Percentiles rank a stretch among this genome's conserved stretches.
These are phyloP conservation scores for Phylloporus sp. DNA, from an alignment of 1,284 basidiomycete species.

Conservation along the genomic window DNA sequence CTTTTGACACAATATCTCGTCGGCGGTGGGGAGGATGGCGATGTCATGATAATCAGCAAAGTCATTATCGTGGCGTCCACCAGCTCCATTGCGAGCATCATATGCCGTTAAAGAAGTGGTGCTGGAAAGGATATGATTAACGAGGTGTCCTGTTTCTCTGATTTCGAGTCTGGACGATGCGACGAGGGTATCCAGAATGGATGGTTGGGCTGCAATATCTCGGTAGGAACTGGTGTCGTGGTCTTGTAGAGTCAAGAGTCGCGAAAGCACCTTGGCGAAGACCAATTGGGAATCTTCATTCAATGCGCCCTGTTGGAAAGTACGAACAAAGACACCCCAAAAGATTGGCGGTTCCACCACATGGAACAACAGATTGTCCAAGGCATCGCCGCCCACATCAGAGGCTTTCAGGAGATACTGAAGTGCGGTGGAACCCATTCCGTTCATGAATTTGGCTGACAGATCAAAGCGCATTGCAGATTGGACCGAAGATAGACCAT, in stretches of 20 bases:
- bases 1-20: constrained; percentile 57
- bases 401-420: constrained; percentile 51
- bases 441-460: constrained; percentile 55
- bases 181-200: constrained; percentile 20
- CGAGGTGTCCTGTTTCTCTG: constrained; percentile 48
- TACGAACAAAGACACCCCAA: constrained; percentile 50
- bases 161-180: constrained; percentile 45
- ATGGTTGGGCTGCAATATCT: constrained; percentile 29
- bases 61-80: constrained; percentile 74
- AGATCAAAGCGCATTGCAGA: constrained; percentile 24
- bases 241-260: constrained; percentile 46
- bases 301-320: constrained; percentile 49
- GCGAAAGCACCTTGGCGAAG: constrained; percentile 62
- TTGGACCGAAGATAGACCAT: constrained; percentile 24
- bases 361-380: constrained; percentile 41
- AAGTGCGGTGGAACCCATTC: constrained; percentile 46
- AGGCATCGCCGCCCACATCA: constrained; percentile 43
- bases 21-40: constrained; percentile 65
- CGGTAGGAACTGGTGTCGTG: constrained; percentile 21
- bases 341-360: constrained; percentile 65
- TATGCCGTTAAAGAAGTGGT: constrained; percentile 13
- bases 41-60: constrained; percentile 63
- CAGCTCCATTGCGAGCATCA: constrained; percentile 45
- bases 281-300: constrained; percentile 43
- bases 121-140: constrained; percentile 50